Base-by-base conservation (phyloP, 805 yeast species). In the Starmerella geochares region DNA sequence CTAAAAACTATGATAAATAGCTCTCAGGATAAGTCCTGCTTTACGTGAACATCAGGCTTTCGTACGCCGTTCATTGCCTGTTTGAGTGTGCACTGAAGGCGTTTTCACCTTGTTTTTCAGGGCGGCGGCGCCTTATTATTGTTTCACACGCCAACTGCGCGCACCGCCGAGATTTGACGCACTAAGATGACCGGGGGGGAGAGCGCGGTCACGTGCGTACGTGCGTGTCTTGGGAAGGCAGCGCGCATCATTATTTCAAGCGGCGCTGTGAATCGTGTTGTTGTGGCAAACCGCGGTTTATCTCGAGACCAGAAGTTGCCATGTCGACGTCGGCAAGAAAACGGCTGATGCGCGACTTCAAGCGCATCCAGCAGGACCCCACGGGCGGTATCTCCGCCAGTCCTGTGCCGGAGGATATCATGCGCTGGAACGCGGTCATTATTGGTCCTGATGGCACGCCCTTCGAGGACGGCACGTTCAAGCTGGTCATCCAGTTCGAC, bases 311-410 rank as follows among this genome's bases (percentile, higher is more conserved):
- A 9, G 35, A 5, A 13, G 8, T 6, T 6, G 21, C 37, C 20
- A 90, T 90, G 98, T 88, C 97, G 7, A 92, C 98, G 7, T 92
- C 96, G 14, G 98, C 98, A n/a, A 80, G 95, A 67, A 83, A 96
- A 79, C 80, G 98, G 71, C 79, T 92, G 62, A 92, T 92, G 97
- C 84, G 98, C 67, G 98, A 92, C 69, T 86, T 92, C 70, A 88
- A 87, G 81, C 81, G 97, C 60, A 88, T 92, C 82, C 96, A 92
- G 67, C 92, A 83, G 71, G 98, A 92, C 67, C 92, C 97, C 11
- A 96, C 98, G 21, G 92, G 94, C 28, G 98, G 98, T 14, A 95
- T 92, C 10, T 85, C 95, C 5, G 98, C 98, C 0, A 85, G 95
- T 4, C 98, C 98, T 4, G 75, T 90, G 47, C 87, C 97, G 4